Conservation (phyloP, 2,329 filamentous ascomycete species). For the Arthrinium phaeospermum region DNA sequence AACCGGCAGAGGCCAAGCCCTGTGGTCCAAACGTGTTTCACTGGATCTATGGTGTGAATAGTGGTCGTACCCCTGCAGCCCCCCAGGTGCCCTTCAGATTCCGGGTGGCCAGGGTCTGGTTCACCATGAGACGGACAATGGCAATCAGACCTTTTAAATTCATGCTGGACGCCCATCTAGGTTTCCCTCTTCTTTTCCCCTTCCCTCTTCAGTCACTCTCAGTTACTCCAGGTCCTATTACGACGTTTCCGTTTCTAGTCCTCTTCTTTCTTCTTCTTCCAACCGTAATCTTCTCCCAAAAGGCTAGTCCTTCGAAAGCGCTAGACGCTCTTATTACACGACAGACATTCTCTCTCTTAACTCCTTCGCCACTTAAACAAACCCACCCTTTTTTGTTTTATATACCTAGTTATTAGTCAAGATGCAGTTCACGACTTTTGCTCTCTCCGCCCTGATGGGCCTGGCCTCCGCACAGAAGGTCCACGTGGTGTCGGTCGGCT, state of each 20-base stretch:
- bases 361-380: conserved; percentile 1
- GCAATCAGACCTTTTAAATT: conserved; percentile 45
- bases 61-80: conserved; percentile 26
- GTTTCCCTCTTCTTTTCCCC: conserved; percentile 32
- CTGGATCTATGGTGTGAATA: conserved; percentile 16
- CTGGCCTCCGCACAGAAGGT: conserved; percentile 48
- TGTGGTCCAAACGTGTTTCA: conserved; percentile 25
- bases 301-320: conserved; percentile 59
- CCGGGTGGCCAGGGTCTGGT: conserved; percentile 32
- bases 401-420: conserved; percentile 39
- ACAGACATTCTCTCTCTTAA: conserved; percentile 22
- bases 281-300: conserved; percentile 35
- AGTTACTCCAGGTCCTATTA: conserved; percentile 15
- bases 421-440: conserved; percentile 59
- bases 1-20: conserved; percentile 20
- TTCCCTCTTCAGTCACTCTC: conserved; percentile 33
- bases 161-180: conserved; percentile 39
- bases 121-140: conserved; percentile 44
- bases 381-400: conserved; percentile 12
- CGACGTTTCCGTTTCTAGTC: conserved; percentile 30
- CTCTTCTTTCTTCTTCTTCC: conserved; percentile 34
- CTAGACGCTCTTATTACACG: conserved; percentile 48
- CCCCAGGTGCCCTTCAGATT: conserved; percentile 9
- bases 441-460: conserved; percentile 54
- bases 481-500: conserved; percentile 70